phyloP scores from a whole-genome alignment of 495 filamentous ascomycete species.

The Entonaema liquescens region DNA sequence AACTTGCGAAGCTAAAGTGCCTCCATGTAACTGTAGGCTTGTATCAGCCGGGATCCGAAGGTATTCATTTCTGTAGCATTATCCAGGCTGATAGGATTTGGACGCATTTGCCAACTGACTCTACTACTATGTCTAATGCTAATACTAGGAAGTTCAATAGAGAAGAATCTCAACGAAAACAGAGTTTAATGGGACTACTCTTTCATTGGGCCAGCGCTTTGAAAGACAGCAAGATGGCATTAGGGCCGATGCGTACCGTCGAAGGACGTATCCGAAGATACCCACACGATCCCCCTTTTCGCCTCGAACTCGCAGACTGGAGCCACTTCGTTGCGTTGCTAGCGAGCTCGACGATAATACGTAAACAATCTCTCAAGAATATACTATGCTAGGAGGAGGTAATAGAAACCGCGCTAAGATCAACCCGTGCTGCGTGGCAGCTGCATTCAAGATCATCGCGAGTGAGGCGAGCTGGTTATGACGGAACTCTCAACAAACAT shows the following conservation, averaged over 20 bases:
- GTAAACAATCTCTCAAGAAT: background rate
- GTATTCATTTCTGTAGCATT: background rate
- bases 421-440: constrained; percentile 27
- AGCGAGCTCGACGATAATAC: constrained; percentile 1
- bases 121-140: background rate
- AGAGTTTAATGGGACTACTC: background rate
- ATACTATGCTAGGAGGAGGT: background rate
- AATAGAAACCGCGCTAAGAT: background rate
- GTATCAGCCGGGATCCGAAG: background rate
- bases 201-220: constrained; percentile 1
- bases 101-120: background rate
- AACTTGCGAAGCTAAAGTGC: background rate
- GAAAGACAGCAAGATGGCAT: background rate
- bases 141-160: background rate
- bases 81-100: background rate
- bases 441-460: constrained; percentile 15
- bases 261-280: background rate
- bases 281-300: background rate
- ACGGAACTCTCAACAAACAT: constrained; percentile 5
- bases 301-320: background rate
- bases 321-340: background rate
- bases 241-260: background rate
- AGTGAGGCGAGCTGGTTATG: constrained; percentile 4
- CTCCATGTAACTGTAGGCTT: background rate
- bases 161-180: background rate